A percentile compares a stretch with the other conserved stretches of the same genome.
Evolutionary conservation across 768 basidiomycete species (phyloP).

Genomic region (Lentinula raphanica): DNA sequence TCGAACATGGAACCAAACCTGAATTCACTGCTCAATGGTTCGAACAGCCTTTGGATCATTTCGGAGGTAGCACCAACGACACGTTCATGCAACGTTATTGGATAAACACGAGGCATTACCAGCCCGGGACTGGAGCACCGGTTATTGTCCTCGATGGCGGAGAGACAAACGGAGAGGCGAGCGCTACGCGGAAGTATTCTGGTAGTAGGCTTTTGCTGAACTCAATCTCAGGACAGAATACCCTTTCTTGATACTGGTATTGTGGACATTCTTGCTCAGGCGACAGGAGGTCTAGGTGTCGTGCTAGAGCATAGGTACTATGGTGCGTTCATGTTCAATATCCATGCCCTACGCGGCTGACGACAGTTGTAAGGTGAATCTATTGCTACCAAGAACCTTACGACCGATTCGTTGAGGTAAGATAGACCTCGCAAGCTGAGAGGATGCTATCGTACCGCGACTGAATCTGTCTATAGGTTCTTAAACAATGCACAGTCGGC

Average conservation of each 20-base stretch:
- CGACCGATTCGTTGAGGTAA: slow-evolving; percentile 77
- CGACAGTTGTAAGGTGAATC: slow-evolving; percentile 49
- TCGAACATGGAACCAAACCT: background rate
- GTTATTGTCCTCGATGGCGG: slow-evolving; percentile 92
- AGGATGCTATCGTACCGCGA: slow-evolving; percentile 7
- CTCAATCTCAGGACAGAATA: slow-evolving; percentile 34
- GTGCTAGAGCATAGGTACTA: slow-evolving; percentile 94
- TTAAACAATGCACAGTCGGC: slow-evolving; percentile 86
- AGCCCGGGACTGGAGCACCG: slow-evolving; percentile 64
- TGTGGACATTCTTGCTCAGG: slow-evolving; percentile 76
- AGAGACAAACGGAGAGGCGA: slow-evolving; percentile 79
- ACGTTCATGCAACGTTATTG: slow-evolving; percentile 90
- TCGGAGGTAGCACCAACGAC: slow-evolving; percentile 29
- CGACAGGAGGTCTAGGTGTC: slow-evolving; percentile 83
- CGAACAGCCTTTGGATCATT: slow-evolving; percentile 83
- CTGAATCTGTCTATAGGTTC: slow-evolving; percentile 47
- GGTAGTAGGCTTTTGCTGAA: background rate
- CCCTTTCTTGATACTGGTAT: slow-evolving; percentile 77
- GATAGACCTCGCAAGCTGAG: too few species aligned
- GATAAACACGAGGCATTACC: slow-evolving; percentile 81
- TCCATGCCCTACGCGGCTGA: slow-evolving; percentile 3
- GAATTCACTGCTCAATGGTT: slow-evolving; percentile 67
- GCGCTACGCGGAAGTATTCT: slow-evolving; percentile 34
- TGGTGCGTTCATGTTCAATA: slow-evolving; percentile 35
- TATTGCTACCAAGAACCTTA: slow-evolving; percentile 68